Evolutionary conservation across 106 monocot genomes (phyloP).

Genomic region (Dendrobium chrysotoxum): DNA sequence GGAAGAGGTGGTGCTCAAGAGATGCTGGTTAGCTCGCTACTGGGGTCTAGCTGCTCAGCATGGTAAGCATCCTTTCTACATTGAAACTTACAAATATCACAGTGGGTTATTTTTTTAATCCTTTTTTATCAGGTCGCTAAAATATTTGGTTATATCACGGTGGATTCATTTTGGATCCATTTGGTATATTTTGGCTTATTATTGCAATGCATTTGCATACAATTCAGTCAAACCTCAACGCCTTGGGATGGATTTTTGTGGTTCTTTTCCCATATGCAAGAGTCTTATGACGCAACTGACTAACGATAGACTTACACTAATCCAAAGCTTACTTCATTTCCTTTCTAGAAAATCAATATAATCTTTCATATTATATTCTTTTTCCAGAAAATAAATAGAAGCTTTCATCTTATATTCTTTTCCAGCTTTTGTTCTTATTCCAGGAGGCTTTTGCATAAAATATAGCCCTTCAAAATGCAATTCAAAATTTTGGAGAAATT

Average conservation of each 20-base stretch:
- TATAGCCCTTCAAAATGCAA: too few species aligned
- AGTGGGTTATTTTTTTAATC: not conserved
- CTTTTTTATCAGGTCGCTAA: not conserved
- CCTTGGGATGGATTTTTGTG: not conserved
- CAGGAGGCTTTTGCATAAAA: too few species aligned
- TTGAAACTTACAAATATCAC: not conserved
- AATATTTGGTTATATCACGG: not conserved
- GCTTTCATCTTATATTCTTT: too few species aligned
- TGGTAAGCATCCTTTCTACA: conserved; percentile 37
- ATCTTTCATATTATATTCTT: too few species aligned
- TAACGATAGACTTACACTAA: not conserved
- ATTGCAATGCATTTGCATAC: not conserved
- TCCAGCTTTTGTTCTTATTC: too few species aligned
- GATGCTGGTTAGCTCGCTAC: conserved; percentile 97
- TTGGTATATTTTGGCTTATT: not conserved
- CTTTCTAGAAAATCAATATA: too few species aligned
- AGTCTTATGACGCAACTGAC: not conserved
- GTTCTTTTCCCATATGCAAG: not conserved
- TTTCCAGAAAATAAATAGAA: too few species aligned
- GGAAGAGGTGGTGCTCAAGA: conserved; percentile 95
- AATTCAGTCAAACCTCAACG: not conserved
- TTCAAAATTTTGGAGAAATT: too few species aligned
- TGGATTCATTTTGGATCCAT: not conserved
- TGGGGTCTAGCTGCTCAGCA: conserved; percentile 84
- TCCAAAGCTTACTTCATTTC: too few species aligned